Percentiles rank a stretch among this genome's conserved stretches.
Conservation (phyloP, 2,329 filamentous ascomycete species). For the Dothistroma septosporum region DNA sequence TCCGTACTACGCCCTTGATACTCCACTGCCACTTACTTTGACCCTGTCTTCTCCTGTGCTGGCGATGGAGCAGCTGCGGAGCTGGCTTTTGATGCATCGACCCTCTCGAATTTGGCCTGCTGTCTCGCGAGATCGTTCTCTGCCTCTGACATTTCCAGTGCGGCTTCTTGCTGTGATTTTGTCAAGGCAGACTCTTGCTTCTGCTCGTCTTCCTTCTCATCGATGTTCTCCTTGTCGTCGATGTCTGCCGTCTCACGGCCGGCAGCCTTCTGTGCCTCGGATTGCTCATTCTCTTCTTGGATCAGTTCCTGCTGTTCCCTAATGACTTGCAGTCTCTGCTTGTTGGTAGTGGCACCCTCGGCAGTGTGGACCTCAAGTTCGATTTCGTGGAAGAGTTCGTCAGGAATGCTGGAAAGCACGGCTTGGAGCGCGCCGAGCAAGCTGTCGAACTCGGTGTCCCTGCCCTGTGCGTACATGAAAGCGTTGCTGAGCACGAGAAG, state of each 20-base stretch:
- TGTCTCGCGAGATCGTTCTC: constrained; percentile 24
- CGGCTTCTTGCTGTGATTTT: constrained; percentile 12
- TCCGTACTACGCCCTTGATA: background rate
- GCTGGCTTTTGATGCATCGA: background rate
- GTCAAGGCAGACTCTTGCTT: constrained; percentile 29
- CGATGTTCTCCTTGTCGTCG: constrained; percentile 86
- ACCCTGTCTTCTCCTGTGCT: constrained; percentile 4
- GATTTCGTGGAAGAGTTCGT: constrained; percentile 99
- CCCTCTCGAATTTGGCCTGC: constrained; percentile 15
- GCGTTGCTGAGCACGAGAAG: constrained; percentile 94
- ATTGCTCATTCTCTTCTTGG: constrained; percentile 92
- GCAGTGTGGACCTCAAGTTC: constrained; percentile 96
- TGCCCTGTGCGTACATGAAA: constrained; percentile 90
- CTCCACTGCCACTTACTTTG: background rate
- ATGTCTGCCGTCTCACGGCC: constrained; percentile 48
- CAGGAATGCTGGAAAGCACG: constrained; percentile 89
- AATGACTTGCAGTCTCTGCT: constrained; percentile 94
- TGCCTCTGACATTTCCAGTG: constrained; percentile 22
- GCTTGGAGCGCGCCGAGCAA: constrained; percentile 92
- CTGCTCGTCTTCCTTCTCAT: constrained; percentile 71
- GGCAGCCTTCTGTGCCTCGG: constrained; percentile 70
- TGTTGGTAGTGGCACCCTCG: constrained; percentile 96
- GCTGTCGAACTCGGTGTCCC: constrained; percentile 74
- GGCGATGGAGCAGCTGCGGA: constrained; percentile 4
- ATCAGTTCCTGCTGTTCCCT: constrained; percentile 99